Evolutionary conservation across 2,329 filamentous ascomycete species (phyloP).

Genomic region (Fusarium coicis): DNA sequence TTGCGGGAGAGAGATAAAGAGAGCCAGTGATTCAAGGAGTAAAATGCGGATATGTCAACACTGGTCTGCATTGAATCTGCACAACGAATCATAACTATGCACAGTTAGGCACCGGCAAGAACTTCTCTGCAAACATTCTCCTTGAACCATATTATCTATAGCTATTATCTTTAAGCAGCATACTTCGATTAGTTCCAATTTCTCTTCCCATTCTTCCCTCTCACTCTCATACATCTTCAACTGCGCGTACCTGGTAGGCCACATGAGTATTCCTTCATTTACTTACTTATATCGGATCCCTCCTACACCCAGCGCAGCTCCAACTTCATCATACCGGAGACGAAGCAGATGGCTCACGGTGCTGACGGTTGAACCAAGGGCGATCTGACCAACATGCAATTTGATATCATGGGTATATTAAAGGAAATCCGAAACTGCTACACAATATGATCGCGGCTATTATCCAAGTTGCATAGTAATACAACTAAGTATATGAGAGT

Average conservation of each 20-base stretch:
- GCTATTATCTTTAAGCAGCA: background rate
- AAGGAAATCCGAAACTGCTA: background rate
- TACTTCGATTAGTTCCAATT: no score
- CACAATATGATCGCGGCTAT: background rate
- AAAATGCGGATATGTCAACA: background rate
- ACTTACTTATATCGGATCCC: background rate
- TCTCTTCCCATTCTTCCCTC: background rate
- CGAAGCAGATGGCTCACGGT: background rate
- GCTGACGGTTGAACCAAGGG: background rate
- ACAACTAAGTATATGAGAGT: rapidly evolving
- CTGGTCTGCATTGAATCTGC: background rate
- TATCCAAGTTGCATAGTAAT: no score
- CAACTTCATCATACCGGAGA: background rate
- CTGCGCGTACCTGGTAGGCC: background rate
- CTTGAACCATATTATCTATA: background rate
- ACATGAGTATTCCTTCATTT: background rate
- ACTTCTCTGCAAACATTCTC: background rate
- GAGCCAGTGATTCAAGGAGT: background rate
- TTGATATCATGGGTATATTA: background rate
- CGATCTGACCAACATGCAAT: background rate
- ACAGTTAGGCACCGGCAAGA: background rate
- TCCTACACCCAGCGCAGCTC: no score
- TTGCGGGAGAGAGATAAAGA: background rate
- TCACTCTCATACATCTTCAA: background rate
- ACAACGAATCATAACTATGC: background rate